A percentile compares a stretch with the other conserved stretches of the same genome.
phyloP scores from a whole-genome alignment of 2,329 filamentous ascomycete genomes.

The Colletotrichum orchidophilum region DNA sequence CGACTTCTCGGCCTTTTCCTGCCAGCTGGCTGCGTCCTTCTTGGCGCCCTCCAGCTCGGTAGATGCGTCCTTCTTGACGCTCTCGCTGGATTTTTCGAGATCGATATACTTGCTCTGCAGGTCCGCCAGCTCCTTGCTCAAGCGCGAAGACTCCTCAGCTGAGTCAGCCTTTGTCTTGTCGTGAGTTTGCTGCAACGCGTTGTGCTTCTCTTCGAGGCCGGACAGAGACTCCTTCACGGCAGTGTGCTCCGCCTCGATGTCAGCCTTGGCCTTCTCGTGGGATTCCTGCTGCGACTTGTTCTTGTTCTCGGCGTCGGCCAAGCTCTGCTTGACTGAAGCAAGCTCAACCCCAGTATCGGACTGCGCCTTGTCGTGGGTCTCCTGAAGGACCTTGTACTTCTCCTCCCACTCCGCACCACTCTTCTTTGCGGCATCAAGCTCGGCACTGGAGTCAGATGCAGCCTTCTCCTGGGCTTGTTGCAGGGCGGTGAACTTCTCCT shows the following conservation, averaged over 20 bases:
- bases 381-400: constrained; percentile 41
- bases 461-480: constrained; percentile 39
- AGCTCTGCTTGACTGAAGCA: constrained; percentile 40
- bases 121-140: constrained; percentile 21
- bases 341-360: constrained; percentile 44
- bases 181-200: constrained; percentile 28
- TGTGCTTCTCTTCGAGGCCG: constrained; percentile 33
- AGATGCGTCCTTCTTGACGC: not conserved
- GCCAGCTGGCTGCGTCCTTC: constrained; percentile 24
- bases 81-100: constrained; percentile 25
- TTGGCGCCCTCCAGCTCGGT: constrained; percentile 25
- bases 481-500: constrained; percentile 39
- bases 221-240: constrained; percentile 30
- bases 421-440: constrained; percentile 41
- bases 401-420: constrained; percentile 43
- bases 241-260: constrained; percentile 13
- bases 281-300: constrained; percentile 37
- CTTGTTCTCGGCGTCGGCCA: constrained; percentile 37
- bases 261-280: constrained; percentile 36
- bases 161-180: constrained; percentile 36
- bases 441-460: constrained; percentile 35
- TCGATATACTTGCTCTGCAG: constrained; percentile 23
- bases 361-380: constrained; percentile 40
- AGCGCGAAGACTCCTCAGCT: constrained; percentile 16
- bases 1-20: constrained; percentile 21